Evolutionary conservation across 176 grass and related monocot species (phyloP), one percentile per base, ranked within the genome.

Genomic region (Oryza rufipogon): DNA sequence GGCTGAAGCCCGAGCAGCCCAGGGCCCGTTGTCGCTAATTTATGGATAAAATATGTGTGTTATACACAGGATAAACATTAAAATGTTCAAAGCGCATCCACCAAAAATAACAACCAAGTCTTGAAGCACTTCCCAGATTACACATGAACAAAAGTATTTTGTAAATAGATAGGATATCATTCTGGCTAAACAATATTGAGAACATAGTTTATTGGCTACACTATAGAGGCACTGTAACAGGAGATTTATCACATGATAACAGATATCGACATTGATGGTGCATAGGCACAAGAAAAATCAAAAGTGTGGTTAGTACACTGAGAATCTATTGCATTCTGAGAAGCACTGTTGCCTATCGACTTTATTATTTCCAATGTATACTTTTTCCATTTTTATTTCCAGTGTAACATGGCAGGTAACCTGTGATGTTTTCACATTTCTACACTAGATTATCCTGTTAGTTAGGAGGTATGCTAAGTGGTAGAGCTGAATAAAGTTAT

Each of bases 321-420:
- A 61, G 20, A 9, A 61, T 23, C 58, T 61, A 70, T 11, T 70
- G 67, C 22, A 30, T 9, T 13, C 44, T 28, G 13, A 73, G 70
- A 17, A 33, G 70, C 45, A 19, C 69, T 41, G 15, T 65, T 79
- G 69, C 42, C 84, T 60, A 33, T 72, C 20, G 17, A 38, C 54
- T 72, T 78, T 30, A 78, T 70, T 78, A 56, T 85, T 77, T 81
- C 58, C 78, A 46, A 23, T 44, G 73, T 36, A 36, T 34, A 49
- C 14, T 56, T 56, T 56, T 54, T 56, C 7, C 52, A 56, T 17
- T 19, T 20, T 70, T 73, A 56, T 85, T 77, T 76, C 58, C 72
- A 46, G 9, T 56, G 74, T 38, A 64, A 72, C 64, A 76, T 32
- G 33, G 25, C 34, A 86, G 46, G 71, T 41, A 34, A 54, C 42